Evolutionary conservation across 345 rosid genomes (phyloP).

Genomic region (Sapria himalayana): DNA sequence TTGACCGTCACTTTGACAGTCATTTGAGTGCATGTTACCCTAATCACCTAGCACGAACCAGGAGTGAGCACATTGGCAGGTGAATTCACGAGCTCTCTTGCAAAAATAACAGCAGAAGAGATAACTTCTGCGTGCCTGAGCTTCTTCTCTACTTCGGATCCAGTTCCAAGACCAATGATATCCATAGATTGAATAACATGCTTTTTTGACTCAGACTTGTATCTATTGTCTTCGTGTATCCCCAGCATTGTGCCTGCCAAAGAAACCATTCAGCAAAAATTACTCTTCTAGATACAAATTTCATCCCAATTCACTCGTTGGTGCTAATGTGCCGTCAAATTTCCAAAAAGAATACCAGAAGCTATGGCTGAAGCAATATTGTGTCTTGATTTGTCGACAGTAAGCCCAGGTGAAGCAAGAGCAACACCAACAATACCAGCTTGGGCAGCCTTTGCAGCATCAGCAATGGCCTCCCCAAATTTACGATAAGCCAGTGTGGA

Average conservation of each 20-base stretch:
- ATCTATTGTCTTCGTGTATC: constrained; percentile 54
- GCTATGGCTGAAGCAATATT: constrained; percentile 56
- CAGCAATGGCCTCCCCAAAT: constrained; percentile 56
- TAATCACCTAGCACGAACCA: constrained; percentile 30
- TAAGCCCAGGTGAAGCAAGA: constrained; percentile 41
- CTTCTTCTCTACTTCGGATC: constrained; percentile 55
- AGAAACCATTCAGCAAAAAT: constrained; percentile 5
- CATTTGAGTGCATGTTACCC: no score
- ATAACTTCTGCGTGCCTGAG: constrained; percentile 69
- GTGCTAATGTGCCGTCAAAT: constrained; percentile 1
- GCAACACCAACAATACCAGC: constrained; percentile 31
- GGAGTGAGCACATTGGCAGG: constrained; percentile 95
- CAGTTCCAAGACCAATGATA: constrained; percentile 70
- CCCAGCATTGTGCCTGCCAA: constrained; percentile 51
- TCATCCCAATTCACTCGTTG: neutral
- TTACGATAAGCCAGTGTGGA: constrained; percentile 21
- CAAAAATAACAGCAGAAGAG: constrained; percentile 52
- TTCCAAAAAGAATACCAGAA: constrained; percentile 28
- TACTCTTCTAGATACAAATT: no score
- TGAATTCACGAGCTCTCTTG: constrained; percentile 72
- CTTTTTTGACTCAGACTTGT: constrained; percentile 64
- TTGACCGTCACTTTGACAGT: no score
- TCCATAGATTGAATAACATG: constrained; percentile 47
- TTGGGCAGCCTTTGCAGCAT: constrained; percentile 57
- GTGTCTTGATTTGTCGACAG: constrained; percentile 36